These are phyloP conservation scores for Dicorynia guianensis DNA, from an alignment of 306 rosid genomes.

Conservation along the genomic window DNA sequence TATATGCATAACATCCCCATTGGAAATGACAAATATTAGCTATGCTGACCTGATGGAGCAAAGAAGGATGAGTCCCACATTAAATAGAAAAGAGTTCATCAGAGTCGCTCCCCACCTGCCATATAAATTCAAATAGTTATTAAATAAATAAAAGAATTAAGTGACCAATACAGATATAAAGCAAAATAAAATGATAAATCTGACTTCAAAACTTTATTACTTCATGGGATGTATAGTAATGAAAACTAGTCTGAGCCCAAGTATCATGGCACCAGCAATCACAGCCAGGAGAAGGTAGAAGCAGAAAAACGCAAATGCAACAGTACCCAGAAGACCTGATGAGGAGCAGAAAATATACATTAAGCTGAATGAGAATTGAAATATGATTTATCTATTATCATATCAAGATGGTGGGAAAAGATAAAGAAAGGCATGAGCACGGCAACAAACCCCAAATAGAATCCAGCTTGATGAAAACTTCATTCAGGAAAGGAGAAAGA, in stretches of 20 bases:
- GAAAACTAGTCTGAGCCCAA: conserved; percentile 93
- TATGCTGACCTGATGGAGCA: conserved; percentile 83
- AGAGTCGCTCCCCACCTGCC: conserved; percentile 98
- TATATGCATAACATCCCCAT: neutral
- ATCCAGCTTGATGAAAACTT: conserved; percentile 96
- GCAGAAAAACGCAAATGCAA: conserved; percentile 97
- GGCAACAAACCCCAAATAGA: conserved; percentile 75
- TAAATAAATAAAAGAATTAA: conserved; percentile 34
- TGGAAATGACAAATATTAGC: neutral
- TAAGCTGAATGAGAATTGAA: conserved; percentile 33
- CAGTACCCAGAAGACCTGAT: conserved; percentile 95
- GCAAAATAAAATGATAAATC: conserved; percentile 24
- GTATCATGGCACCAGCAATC: conserved; percentile 97
- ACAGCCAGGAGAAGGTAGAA: conserved; percentile 97
- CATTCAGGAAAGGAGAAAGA: conserved; percentile 91
- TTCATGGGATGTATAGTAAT: conserved; percentile 98
- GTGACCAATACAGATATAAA: conserved; percentile 18
- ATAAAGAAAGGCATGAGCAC: neutral
- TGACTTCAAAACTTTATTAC: conserved; percentile 53
- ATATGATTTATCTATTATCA: conserved; percentile 9
- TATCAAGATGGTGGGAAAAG: neutral
- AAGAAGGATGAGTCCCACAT: conserved; percentile 95
- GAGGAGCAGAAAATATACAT: conserved; percentile 27
- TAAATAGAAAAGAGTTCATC: conserved; percentile 96
- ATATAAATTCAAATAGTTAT: conserved; percentile 34